Evolutionary conservation across 2,329 filamentous ascomycete genomes (phyloP), one percentile per base, ranked within the genome.

Genomic region (Hypomyces rosellus): DNA sequence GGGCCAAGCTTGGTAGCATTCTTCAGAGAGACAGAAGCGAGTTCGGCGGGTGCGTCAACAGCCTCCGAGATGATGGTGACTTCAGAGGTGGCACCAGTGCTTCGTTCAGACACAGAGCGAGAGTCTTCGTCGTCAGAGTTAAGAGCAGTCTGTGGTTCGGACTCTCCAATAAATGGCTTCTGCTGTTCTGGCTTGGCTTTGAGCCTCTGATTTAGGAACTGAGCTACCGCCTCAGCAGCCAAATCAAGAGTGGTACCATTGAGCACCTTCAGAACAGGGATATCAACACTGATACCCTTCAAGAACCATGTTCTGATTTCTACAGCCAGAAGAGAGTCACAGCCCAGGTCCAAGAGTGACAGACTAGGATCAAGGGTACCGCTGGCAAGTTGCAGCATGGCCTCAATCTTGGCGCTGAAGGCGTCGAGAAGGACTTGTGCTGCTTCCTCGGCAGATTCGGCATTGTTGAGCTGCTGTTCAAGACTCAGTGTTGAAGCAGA

Each of bases 291-390:
- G 0, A 77, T 42, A 36, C 71, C 63, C 48, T 74, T 74, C n/a
- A 70, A 37, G 51, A 78, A 74, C 76, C 76, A 80, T 2, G 69
- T 61, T 1, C 75, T 69, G 2, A 72, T 69, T 63, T 63, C 61
- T 3, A 64, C 59, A 3, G 63, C 59, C 2, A 63, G 50, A 3
- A 67, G 49, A 0, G 60, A 61, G 42, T 65, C 63, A 18, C 63
- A 49, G 5, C 63, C 62, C 2, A 64, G 50, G 9, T 63, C 60
- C 3, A 45, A 9, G 7, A 47, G 14, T 36, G 39, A 25, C 20
- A 44, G 20, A n/a, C 44, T 15, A 20, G 46, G 14, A 39, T 51
- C 48, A 3, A 54, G 37, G 16, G 41, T 46, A 7, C 44, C 45
- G 5, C 18, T 18, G 12, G 36, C 15, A 5, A 50, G 18, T 22